Percentiles rank a stretch among this genome's conserved stretches.
Conservation (phyloP, 306 rosid species). For the Prosopis cineraria region DNA sequence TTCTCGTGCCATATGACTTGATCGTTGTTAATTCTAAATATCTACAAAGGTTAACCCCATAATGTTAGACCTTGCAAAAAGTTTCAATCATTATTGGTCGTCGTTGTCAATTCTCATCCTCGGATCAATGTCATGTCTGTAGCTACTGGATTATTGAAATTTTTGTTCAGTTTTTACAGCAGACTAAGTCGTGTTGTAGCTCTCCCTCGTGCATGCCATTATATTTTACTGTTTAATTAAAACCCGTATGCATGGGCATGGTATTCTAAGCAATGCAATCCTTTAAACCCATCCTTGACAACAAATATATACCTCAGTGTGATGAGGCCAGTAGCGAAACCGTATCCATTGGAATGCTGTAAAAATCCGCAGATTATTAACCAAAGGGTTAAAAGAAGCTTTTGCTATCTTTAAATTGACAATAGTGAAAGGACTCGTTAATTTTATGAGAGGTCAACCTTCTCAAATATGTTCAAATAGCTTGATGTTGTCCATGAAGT, state of each 20-base stretch:
- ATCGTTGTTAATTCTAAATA: not conserved
- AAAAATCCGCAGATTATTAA: not conserved
- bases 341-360: constrained; percentile 51
- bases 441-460: too few relatives aligned
- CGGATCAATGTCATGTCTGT: not conserved
- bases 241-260: not conserved
- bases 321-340: constrained; percentile 47
- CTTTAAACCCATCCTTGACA: constrained; percentile 40
- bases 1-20: not conserved
- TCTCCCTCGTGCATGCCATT: not conserved
- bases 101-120: not conserved
- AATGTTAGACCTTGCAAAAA: not conserved
- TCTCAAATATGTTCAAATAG: too few relatives aligned
- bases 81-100: not conserved
- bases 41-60: not conserved
- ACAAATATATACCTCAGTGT: constrained; percentile 55
- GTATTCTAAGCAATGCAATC: not conserved
- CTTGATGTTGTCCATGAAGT: too few relatives aligned
- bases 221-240: too few relatives aligned
- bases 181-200: not conserved
- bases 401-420: too few relatives aligned
- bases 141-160: not conserved
- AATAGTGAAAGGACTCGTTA: too few relatives aligned
- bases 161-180: not conserved
- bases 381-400: too few relatives aligned